Evolutionary conservation across 2,329 filamentous ascomycete genomes (phyloP).

Genomic region (Cyphellophora attinorum): DNA sequence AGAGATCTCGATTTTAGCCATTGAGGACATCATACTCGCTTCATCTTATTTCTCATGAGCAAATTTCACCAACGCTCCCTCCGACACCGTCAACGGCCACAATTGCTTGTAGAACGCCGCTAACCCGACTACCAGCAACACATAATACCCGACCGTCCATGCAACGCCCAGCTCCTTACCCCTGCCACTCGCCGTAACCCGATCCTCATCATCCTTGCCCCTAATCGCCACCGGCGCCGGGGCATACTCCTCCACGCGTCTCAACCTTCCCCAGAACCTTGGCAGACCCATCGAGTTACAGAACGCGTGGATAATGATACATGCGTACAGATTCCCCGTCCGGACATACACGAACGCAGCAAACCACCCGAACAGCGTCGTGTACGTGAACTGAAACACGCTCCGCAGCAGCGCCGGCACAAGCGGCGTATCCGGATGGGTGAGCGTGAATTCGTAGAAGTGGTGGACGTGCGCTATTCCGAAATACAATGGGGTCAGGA

Average conservation of each 20-base stretch:
- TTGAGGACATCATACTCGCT: too few species aligned
- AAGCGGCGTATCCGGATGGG: conserved; percentile 60
- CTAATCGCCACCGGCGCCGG: conserved; percentile 15
- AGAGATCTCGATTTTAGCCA: too few species aligned
- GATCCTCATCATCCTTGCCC: conserved; percentile 30
- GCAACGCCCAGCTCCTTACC: conserved; percentile 28
- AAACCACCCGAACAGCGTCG: conserved; percentile 86
- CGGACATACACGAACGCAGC: conserved; percentile 81
- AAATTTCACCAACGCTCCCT: conserved; percentile 23
- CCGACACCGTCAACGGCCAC: conserved; percentile 58
- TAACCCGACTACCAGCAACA: conserved; percentile 62
- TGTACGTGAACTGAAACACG: conserved; percentile 78
- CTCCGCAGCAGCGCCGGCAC: conserved; percentile 59
- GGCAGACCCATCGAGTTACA: conserved; percentile 92
- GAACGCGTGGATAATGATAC: conserved; percentile 70
- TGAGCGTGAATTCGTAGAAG: conserved; percentile 85
- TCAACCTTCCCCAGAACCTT: conserved; percentile 70
- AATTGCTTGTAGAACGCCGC: conserved; percentile 61
- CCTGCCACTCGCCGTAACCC: conserved; percentile 17
- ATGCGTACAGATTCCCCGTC: conserved; percentile 69
- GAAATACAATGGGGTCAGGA: conserved; percentile 79
- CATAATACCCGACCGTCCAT: conserved; percentile 75
- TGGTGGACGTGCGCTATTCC: conserved; percentile 91
- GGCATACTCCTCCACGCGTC: conserved; percentile 33
- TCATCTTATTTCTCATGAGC: not conserved